Evolutionary conservation across 805 yeast genomes (phyloP).

Genomic region (Grigorovia transvaalensis): DNA sequence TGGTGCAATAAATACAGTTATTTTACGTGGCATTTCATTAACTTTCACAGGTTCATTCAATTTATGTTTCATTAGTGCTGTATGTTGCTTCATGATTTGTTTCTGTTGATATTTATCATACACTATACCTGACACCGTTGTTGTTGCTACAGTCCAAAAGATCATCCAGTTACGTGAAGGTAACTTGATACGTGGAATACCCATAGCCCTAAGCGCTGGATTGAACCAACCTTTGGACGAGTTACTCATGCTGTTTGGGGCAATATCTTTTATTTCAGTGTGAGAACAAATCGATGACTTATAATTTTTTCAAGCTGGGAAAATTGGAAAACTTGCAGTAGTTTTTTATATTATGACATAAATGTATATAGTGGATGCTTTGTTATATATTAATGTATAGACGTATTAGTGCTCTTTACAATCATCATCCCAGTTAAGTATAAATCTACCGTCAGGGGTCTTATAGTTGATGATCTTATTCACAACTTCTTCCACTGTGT

Average conservation of each 20-base stretch:
- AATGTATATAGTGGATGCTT: no score
- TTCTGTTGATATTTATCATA: slow-evolving; percentile 73
- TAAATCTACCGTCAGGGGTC: slow-evolving; percentile 64
- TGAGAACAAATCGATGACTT: not conserved
- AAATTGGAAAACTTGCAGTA: no score
- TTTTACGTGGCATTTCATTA: slow-evolving; percentile 54
- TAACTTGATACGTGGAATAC: slow-evolving; percentile 61
- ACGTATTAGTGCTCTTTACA: slow-evolving; percentile 3
- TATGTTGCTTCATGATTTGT: slow-evolving; percentile 53
- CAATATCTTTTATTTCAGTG: not conserved
- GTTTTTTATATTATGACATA: no score
- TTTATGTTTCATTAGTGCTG: slow-evolving; percentile 44
- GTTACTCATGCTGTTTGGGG: not conserved
- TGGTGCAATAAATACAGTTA: slow-evolving; percentile 84
- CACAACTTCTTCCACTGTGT: slow-evolving; percentile 58
- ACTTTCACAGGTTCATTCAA: slow-evolving; percentile 41
- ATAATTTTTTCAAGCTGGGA: not conserved
- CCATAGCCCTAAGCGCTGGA: slow-evolving; percentile 80
- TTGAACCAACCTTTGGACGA: slow-evolving; percentile 27
- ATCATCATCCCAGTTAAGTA: slow-evolving; percentile 52
- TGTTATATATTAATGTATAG: no score
- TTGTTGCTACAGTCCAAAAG: slow-evolving; percentile 64
- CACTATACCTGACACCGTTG: slow-evolving; percentile 60
- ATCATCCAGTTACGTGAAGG: slow-evolving; percentile 93
- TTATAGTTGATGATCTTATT: slow-evolving; percentile 47